Percentiles rank a stretch among this genome's conserved stretches.
These are phyloP conservation scores for Neofusicoccum umdonicola DNA, from an alignment of 2,329 filamentous ascomycete genomes.

Conservation along the genomic window DNA sequence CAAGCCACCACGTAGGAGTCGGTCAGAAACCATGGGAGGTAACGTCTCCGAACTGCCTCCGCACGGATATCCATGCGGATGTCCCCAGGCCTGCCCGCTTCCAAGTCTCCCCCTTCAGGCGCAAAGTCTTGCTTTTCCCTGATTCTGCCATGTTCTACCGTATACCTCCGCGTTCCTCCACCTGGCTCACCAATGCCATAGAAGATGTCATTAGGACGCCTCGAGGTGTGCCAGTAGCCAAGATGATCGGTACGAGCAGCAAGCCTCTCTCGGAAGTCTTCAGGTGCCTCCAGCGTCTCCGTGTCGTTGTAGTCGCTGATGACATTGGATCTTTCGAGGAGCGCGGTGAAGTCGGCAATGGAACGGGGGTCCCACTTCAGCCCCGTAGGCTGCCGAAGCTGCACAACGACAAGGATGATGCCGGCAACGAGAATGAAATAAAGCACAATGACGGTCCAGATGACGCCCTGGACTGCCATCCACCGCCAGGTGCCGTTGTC, in stretches of 20 bases:
- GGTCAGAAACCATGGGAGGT: conserved; percentile 75
- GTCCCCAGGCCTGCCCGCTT: conserved; percentile 33
- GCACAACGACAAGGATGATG: conserved; percentile 54
- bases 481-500: conserved; percentile 67
- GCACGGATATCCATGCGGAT: conserved; percentile 53
- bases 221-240: conserved; percentile 80
- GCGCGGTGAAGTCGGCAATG: conserved; percentile 74
- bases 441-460: conserved; percentile 73
- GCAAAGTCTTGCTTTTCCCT: conserved; percentile 38
- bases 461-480: conserved; percentile 73
- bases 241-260: conserved; percentile 66
- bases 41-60: conserved; percentile 58
- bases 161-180: conserved; percentile 50
- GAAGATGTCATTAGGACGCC: conserved; percentile 65
- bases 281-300: conserved; percentile 57
- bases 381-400: conserved; percentile 67
- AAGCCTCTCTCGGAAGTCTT: conserved; percentile 55
- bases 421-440: conserved; percentile 67
- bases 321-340: conserved; percentile 78
- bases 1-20: conserved; percentile 65
- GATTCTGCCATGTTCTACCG: conserved; percentile 47
- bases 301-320: conserved; percentile 69
- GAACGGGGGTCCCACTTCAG: conserved; percentile 82
- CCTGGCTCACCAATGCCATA: conserved; percentile 73
- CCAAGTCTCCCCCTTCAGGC: conserved; percentile 33